phyloP scores from a whole-genome alignment of 306 rosid genomes.

The Fragaria vesca region DNA sequence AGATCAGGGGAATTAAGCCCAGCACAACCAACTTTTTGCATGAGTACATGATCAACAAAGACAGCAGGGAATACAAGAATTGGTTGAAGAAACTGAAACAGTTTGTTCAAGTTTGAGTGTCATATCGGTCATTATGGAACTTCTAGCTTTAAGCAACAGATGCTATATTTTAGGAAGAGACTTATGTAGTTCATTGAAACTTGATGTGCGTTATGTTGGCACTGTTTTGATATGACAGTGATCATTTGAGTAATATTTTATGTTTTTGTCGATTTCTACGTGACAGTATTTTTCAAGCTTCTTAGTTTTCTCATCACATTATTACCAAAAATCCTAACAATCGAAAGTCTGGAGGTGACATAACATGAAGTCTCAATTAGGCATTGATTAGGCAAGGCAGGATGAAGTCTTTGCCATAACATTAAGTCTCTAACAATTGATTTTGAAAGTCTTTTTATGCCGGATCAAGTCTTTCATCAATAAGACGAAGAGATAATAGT shows the following conservation, averaged over 20 bases:
- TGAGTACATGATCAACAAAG: constrained; percentile 95
- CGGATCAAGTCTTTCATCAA: not conserved
- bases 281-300: not conserved
- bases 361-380: not conserved
- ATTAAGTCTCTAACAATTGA: not conserved
- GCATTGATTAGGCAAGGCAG: too few species aligned
- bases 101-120: constrained; percentile 55
- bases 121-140: not conserved
- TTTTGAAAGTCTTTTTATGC: too few species aligned
- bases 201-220: constrained; percentile 3
- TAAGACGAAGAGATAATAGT: not conserved
- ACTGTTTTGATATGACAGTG: not conserved
- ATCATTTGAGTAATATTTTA: not conserved
- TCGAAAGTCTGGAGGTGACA: not conserved
- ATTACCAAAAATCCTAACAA: not conserved
- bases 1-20: constrained; percentile 90
- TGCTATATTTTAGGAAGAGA: not conserved
- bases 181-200: constrained; percentile 14
- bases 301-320: not conserved
- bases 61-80: constrained; percentile 67
- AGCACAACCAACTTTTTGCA: constrained; percentile 83
- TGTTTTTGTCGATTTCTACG: not conserved
- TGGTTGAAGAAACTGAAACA: constrained; percentile 78
- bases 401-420: not conserved
- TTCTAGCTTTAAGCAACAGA: not conserved